Evolutionary conservation across 169 alveolate genomes (phyloP).

Genomic region (Amoebophrya sp.): DNA sequence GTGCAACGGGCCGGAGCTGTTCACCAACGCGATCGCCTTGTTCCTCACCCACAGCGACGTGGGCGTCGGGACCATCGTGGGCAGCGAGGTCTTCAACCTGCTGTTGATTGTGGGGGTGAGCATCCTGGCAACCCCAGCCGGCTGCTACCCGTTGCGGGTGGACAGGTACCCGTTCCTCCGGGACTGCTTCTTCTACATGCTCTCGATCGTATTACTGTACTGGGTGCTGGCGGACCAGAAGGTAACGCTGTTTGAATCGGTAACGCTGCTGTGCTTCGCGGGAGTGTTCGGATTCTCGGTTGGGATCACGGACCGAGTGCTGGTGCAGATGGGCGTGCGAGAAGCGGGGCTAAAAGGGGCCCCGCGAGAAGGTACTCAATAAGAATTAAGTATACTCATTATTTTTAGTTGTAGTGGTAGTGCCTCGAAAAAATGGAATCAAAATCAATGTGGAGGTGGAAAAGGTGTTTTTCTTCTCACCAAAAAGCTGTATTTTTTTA

Average conservation of each 20-base stretch:
- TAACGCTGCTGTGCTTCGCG: background rate
- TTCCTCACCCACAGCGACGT: conserved; percentile 16
- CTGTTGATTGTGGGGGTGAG: conserved; percentile 29
- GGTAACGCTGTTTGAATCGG: background rate
- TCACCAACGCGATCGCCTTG: conserved; percentile 23
- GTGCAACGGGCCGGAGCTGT: conserved; percentile 36
- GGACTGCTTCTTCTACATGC: conserved; percentile 25
- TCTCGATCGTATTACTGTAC: conserved; percentile 26
- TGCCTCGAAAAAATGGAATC: background rate
- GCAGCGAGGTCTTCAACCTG: conserved; percentile 34
- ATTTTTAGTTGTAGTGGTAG: background rate
- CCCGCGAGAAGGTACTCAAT: background rate
- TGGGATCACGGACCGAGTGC: background rate
- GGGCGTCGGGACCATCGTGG: conserved; percentile 34
- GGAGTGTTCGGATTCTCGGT: background rate
- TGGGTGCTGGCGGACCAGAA: conserved; percentile 19
- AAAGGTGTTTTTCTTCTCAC: too few species aligned
- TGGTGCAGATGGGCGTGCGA: background rate
- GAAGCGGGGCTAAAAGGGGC: background rate
- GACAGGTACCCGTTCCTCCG: conserved; percentile 27
- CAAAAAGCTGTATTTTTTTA: background rate
- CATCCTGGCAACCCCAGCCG: background rate
- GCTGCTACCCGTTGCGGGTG: background rate
- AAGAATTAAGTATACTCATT: background rate
- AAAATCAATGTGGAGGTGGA: too few species aligned